Evolutionary conservation across 495 filamentous ascomycete genomes (phyloP).

Genomic region (Penicillium diatomitis): DNA sequence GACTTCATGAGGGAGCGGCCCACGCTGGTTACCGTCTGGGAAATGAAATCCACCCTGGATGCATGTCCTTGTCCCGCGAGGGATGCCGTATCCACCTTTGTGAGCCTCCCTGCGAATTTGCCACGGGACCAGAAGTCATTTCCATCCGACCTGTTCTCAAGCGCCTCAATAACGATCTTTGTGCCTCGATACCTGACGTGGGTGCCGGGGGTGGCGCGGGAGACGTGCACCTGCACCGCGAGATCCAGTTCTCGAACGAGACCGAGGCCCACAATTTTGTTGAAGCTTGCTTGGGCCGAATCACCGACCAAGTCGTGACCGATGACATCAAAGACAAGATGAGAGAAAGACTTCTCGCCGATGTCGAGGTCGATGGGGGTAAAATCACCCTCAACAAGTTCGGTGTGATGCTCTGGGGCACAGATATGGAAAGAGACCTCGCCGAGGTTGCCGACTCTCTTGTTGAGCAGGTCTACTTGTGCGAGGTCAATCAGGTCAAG

Average conservation of each 20-base stretch:
- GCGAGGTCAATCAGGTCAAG: neutral
- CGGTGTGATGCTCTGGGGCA: conserved; percentile 17
- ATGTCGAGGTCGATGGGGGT: conserved; percentile 20
- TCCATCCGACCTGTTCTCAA: conserved; percentile 71
- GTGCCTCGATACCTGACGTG: conserved; percentile 52
- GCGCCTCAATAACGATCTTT: conserved; percentile 40
- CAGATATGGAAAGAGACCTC: conserved; percentile 35
- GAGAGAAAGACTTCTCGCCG: neutral
- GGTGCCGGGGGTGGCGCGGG: conserved; percentile 75
- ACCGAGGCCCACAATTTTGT: conserved; percentile 36
- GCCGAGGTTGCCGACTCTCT: conserved; percentile 33
- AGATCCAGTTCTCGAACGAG: conserved; percentile 48
- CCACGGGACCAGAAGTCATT: conserved; percentile 49
- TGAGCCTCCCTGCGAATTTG: conserved; percentile 55
- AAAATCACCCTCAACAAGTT: conserved; percentile 34
- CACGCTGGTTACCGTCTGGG: conserved; percentile 71
- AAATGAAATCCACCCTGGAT: conserved; percentile 59
- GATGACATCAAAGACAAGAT: conserved; percentile 13
- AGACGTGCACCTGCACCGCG: conserved; percentile 57
- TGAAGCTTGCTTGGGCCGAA: conserved; percentile 34
- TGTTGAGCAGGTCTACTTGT: conserved; percentile 10
- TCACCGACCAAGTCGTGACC: conserved; percentile 25
- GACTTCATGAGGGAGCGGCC: conserved; percentile 49
- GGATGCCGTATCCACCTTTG: conserved; percentile 79
- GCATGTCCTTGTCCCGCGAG: conserved; percentile 51